Conservation (phyloP, 768 basidiomycete genomes). For the Xerocomus spinulosus region DNA sequence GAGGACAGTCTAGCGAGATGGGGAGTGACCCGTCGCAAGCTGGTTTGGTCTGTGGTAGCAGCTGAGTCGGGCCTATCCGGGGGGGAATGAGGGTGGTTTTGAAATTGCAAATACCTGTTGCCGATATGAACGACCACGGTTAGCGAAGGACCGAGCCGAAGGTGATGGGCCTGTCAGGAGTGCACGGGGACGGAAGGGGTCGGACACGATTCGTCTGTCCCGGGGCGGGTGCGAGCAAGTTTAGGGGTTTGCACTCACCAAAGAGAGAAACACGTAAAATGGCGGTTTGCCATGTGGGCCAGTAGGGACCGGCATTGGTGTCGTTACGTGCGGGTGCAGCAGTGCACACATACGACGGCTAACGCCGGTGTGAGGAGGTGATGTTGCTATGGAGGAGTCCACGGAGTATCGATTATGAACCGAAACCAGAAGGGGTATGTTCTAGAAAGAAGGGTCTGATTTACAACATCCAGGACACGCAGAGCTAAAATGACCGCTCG, state of each 20-base stretch:
- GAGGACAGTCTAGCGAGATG: background rate
- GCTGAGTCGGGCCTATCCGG: background rate
- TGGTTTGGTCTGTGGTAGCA: background rate
- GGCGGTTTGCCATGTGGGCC: too few relatives aligned
- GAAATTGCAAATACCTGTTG: background rate
- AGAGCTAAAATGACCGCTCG: background rate
- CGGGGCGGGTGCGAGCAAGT: background rate
- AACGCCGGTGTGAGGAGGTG: background rate
- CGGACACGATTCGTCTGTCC: background rate
- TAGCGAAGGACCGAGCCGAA: background rate
- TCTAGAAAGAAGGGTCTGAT: background rate
- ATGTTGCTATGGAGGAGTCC: background rate
- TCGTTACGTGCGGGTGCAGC: too few relatives aligned
- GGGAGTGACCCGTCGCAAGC: background rate
- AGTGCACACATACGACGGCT: background rate
- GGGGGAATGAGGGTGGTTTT: background rate
- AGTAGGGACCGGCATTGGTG: background rate
- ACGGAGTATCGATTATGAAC: background rate
- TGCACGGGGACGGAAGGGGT: background rate
- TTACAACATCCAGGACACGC: constrained; percentile 6
- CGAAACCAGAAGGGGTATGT: background rate
- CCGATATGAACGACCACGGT: background rate
- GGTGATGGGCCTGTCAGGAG: background rate
- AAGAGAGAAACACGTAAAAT: background rate
- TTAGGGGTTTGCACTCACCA: background rate